Percentiles rank a stretch among this genome's conserved stretches.
Evolutionary conservation across 2,329 filamentous ascomycete genomes (phyloP).

Genomic region (Niveomyces coronatus): DNA sequence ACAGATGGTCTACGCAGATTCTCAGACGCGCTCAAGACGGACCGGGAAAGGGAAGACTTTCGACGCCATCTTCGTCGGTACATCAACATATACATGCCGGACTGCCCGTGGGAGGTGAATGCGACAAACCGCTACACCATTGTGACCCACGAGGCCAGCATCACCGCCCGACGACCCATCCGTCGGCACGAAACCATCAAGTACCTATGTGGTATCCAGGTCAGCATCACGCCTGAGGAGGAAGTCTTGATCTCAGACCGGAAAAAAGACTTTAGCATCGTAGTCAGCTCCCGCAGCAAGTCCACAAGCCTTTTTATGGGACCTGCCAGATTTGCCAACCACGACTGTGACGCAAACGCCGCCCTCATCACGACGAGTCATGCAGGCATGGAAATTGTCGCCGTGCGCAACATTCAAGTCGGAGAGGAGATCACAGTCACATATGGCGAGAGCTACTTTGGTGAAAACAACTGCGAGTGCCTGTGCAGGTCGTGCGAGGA

Average conservation of each 20-base stretch:
- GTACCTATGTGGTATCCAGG: constrained; percentile 83
- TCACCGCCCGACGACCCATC: constrained; percentile 72
- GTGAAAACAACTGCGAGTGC: constrained; percentile 89
- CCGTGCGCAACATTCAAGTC: constrained; percentile 66
- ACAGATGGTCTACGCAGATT: constrained; percentile 68
- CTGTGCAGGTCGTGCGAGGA: constrained; percentile 81
- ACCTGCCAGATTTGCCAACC: constrained; percentile 91
- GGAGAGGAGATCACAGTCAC: constrained; percentile 96
- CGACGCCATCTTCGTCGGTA: constrained; percentile 78
- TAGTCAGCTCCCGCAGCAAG: constrained; percentile 87
- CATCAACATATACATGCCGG: constrained; percentile 82
- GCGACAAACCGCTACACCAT: constrained; percentile 95
- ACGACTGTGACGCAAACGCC: constrained; percentile 91
- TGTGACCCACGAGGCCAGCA: constrained; percentile 74
- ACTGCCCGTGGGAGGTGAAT: constrained; percentile 86
- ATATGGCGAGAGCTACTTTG: constrained; percentile 94
- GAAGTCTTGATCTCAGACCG: constrained; percentile 69
- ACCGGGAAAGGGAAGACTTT: constrained; percentile 80
- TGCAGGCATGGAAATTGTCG: constrained; percentile 84
- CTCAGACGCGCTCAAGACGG: constrained; percentile 53
- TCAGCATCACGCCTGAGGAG: constrained; percentile 85
- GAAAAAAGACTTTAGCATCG: constrained; percentile 93
- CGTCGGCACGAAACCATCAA: constrained; percentile 77
- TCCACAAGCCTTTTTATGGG: constrained; percentile 87
- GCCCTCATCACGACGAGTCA: constrained; percentile 73